Conservation (phyloP, 208 protist genomes). For the Naegleria gruberi region DNA sequence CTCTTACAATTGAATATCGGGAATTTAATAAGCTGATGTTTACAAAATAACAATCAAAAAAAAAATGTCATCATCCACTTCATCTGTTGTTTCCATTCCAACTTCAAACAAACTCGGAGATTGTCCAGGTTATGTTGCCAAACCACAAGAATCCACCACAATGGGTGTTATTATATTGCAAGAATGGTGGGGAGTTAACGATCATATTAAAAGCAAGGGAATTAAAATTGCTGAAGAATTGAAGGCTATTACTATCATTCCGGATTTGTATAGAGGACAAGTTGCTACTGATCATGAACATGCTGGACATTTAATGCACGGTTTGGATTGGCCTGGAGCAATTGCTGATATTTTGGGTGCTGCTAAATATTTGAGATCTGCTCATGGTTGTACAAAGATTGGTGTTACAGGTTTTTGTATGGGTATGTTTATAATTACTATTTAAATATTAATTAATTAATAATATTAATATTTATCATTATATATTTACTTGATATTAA, state of each 20-base stretch:
- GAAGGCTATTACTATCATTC: not conserved
- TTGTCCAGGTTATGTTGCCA: not conserved
- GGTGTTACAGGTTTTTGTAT: conserved; percentile 14
- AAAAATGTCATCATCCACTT: not conserved
- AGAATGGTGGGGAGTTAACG: conserved; percentile 22
- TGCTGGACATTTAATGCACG: not conserved
- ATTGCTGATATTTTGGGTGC: not conserved
- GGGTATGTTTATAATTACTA: not conserved
- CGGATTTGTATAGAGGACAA: conserved; percentile 20
- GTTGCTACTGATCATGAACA: conserved; percentile 16
- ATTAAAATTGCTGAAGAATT: not conserved
- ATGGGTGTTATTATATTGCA: not conserved
- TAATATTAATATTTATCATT: too few species aligned
- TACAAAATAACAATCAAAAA: not conserved
- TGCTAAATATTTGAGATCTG: not conserved
- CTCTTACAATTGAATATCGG: too few species aligned
- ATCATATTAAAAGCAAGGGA: not conserved
- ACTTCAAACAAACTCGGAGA: not conserved
- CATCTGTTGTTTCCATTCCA: not conserved
- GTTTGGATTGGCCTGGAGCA: not conserved
- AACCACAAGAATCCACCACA: not conserved
- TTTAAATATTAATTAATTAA: too few species aligned
- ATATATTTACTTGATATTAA: too few species aligned
- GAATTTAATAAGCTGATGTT: too few species aligned
- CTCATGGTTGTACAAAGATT: not conserved